Percentiles rank a stretch among this genome's conserved stretches.
Evolutionary conservation across 192 early-diverging fungal species (phyloP).

Genomic region (Dimargaris cristalligena): DNA sequence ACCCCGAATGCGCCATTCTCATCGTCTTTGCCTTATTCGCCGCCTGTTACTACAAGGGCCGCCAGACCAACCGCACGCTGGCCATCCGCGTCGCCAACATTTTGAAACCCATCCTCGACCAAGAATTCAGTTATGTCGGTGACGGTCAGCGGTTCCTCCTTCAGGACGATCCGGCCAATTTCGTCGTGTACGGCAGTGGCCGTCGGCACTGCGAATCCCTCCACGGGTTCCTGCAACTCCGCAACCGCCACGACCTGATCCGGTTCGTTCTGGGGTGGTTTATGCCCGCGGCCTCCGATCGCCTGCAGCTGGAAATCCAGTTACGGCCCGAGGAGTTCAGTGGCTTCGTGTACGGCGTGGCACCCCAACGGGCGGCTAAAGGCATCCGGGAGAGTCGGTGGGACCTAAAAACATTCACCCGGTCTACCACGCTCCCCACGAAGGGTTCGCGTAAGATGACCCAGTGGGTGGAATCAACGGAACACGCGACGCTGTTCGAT

Average conservation of each 20-base stretch:
- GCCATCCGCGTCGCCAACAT: slow-evolving; percentile 17
- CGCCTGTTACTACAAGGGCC: slow-evolving; percentile 22
- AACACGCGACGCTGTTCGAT: slow-evolving; percentile 30
- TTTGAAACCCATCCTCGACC: slow-evolving; percentile 24
- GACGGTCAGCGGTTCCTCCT: slow-evolving; percentile 31
- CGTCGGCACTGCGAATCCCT: slow-evolving; percentile 46
- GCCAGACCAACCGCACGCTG: slow-evolving; percentile 18
- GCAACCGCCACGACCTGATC: slow-evolving; percentile 25
- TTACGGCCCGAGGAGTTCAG: slow-evolving; percentile 29
- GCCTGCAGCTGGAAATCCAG: slow-evolving; percentile 22
- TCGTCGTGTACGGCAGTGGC: slow-evolving; percentile 61
- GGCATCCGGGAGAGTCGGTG: slow-evolving; percentile 43
- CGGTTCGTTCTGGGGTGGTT: slow-evolving; percentile 25
- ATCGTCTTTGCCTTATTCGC: background rate
- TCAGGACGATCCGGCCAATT: slow-evolving; percentile 55
- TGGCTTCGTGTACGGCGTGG: slow-evolving; percentile 53
- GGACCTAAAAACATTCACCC: slow-evolving; percentile 33
- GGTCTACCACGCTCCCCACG: slow-evolving; percentile 11
- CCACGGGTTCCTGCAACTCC: slow-evolving; percentile 40
- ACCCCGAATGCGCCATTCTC: background rate
- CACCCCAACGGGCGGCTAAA: slow-evolving; percentile 33
- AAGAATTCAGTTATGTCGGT: slow-evolving; percentile 58
- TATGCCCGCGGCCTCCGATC: slow-evolving; percentile 13
- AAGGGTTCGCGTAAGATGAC: slow-evolving; percentile 22
- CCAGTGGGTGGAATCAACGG: slow-evolving; percentile 36